Evolutionary conservation across 192 early-diverging fungal genomes (phyloP).

Genomic region (Allomyces macrogynus): DNA sequence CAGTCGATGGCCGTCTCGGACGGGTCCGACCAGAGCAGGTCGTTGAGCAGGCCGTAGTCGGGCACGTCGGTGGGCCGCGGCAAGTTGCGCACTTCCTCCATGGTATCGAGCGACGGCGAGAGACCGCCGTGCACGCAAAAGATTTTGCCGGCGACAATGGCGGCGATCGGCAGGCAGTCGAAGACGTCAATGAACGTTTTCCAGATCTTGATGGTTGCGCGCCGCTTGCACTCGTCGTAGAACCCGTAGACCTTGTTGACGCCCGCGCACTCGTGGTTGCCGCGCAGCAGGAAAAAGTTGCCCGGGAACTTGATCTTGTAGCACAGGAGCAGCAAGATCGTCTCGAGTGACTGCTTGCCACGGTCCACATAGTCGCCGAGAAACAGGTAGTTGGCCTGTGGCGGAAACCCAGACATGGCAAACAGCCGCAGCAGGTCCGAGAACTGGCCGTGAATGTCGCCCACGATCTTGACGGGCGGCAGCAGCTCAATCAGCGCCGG

Average conservation of each 20-base stretch:
- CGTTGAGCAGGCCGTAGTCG: slow-evolving; percentile 77
- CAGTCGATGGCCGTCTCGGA: slow-evolving; percentile 53
- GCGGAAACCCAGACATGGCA: slow-evolving; percentile 85
- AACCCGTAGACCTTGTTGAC: slow-evolving; percentile 89
- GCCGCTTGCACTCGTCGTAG: slow-evolving; percentile 90
- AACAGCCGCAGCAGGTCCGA: slow-evolving; percentile 78
- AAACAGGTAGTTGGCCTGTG: slow-evolving; percentile 76
- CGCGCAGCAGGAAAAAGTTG: slow-evolving; percentile 95
- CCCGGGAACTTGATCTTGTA: slow-evolving; percentile 96
- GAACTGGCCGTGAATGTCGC: slow-evolving; percentile 93
- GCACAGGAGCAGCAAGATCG: slow-evolving; percentile 74
- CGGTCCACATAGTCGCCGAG: slow-evolving; percentile 90
- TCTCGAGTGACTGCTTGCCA: slow-evolving; percentile 86
- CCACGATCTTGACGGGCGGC: slow-evolving; percentile 29
- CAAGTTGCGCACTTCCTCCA: slow-evolving; percentile 72
- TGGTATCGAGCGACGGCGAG: slow-evolving; percentile 49
- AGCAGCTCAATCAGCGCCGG: slow-evolving; percentile 34
- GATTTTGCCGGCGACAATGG: slow-evolving; percentile 76
- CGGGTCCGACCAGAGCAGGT: slow-evolving; percentile 85
- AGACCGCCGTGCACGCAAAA: slow-evolving; percentile 91
- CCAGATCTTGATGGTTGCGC: slow-evolving; percentile 74
- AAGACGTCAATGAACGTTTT: slow-evolving; percentile 83
- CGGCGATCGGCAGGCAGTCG: slow-evolving; percentile 79
- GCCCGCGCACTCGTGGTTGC: slow-evolving; percentile 82
- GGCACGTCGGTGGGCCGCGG: slow-evolving; percentile 73